Percentiles rank a stretch among this genome's conserved stretches.
Evolutionary conservation across 768 basidiomycete species (phyloP).

Genomic region (Suillus cothurnatus): DNA sequence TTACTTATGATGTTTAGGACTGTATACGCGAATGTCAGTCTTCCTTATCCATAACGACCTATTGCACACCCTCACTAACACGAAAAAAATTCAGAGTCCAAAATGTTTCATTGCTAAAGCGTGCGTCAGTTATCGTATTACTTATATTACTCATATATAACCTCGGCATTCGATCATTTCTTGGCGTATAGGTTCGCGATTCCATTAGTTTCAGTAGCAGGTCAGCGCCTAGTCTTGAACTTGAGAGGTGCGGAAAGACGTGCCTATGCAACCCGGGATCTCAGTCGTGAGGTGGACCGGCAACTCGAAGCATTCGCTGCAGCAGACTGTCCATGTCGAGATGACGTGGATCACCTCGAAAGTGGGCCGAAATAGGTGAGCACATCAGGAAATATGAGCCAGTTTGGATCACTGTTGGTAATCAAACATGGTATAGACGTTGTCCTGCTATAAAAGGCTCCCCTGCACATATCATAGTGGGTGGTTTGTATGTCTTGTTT

Average conservation of each 20-base stretch:
- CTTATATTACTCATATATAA: not conserved
- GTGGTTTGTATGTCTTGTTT: not conserved
- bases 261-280: conserved; percentile 11
- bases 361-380: not conserved
- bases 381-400: not conserved
- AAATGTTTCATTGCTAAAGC: conserved; percentile 7
- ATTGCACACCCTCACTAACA: not conserved
- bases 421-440: not conserved
- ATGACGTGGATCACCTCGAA: not conserved
- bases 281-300: conserved; percentile 22
- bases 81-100: conserved; percentile 3
- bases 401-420: not conserved
- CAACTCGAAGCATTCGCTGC: conserved; percentile 13
- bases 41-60: not conserved
- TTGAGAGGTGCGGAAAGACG: conserved; percentile 15
- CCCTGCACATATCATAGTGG: not conserved
- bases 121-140: not conserved
- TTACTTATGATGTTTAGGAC: not conserved
- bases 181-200: conserved; percentile 8
- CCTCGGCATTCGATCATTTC: not conserved
- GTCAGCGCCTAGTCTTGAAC: conserved; percentile 28
- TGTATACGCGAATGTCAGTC: not conserved
- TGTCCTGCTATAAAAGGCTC: not conserved
- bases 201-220: conserved; percentile 21
- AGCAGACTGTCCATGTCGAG: not conserved